Evolutionary conservation across 768 basidiomycete genomes (phyloP).

Genomic region (Pulveroboletus sp.): DNA sequence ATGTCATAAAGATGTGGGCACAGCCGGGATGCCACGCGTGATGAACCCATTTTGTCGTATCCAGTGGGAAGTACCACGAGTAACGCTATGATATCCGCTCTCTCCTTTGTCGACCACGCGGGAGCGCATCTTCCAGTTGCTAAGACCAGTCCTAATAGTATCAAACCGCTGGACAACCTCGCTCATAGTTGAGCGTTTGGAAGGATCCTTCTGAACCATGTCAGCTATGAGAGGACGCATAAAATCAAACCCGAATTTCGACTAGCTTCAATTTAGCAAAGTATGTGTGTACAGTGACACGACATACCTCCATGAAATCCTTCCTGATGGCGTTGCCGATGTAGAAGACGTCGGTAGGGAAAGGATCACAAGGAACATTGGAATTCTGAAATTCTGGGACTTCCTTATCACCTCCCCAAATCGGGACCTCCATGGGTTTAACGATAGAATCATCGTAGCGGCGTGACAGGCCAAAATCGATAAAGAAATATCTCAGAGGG

Average conservation of each 20-base stretch:
- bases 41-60: constrained; percentile 13
- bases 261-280: not conserved
- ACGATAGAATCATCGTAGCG: constrained; percentile 23
- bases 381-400: constrained; percentile 34
- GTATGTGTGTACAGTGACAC: not conserved
- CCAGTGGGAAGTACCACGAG: constrained; percentile 20
- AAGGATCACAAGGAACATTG: constrained; percentile 32
- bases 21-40: constrained; percentile 12
- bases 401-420: constrained; percentile 39
- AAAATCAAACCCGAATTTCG: constrained; percentile 23
- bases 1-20: constrained; percentile 10
- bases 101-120: constrained; percentile 14
- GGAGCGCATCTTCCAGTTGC: constrained; percentile 27
- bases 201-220: constrained; percentile 37
- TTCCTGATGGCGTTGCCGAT: constrained; percentile 35
- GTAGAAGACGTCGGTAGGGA: constrained; percentile 41
- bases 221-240: constrained; percentile 31
- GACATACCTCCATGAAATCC: constrained; percentile 29
- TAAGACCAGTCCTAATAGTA: constrained; percentile 17
- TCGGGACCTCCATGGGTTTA: constrained; percentile 24
- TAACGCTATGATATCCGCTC: not conserved
- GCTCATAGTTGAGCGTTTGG: constrained; percentile 34
- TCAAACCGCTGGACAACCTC: constrained; percentile 32
- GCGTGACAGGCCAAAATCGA: constrained; percentile 23
- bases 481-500: constrained; percentile 18